phyloP scores from a whole-genome alignment of 2,329 filamentous ascomycete genomes.

The Scytalidium sp. region DNA sequence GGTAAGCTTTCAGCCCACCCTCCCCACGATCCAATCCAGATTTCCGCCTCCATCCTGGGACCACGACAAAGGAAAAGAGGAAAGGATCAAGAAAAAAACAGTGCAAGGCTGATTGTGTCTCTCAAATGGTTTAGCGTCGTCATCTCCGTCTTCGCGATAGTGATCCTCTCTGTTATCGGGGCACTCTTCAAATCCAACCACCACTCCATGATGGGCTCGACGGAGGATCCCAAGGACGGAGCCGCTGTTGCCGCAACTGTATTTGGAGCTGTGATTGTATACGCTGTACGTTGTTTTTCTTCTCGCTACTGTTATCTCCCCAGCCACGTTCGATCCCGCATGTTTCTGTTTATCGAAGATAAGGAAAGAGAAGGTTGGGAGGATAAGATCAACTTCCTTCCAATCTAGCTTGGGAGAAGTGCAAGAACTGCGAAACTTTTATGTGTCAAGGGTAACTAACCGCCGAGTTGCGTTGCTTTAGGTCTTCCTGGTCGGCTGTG shows the following conservation, averaged over 20 bases:
- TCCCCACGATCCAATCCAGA: conserved; percentile 6
- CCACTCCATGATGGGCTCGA: conserved; percentile 78
- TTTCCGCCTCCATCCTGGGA: conserved; percentile 2
- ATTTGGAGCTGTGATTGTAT: conserved; percentile 85
- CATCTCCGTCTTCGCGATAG: conserved; percentile 62
- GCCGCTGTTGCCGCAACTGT: conserved; percentile 78
- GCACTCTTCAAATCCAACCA: conserved; percentile 76
- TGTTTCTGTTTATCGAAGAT: no score
- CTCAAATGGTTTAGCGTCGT: conserved; percentile 61
- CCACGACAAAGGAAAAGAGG: conserved; percentile 1
- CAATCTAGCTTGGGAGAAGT: no score
- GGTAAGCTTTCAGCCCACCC: conserved; percentile 60
- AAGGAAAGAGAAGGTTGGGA: no score
- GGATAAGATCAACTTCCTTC: neutral
- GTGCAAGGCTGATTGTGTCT: neutral
- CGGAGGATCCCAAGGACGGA: conserved; percentile 69
- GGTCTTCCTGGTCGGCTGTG: conserved; percentile 91
- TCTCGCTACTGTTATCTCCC: neutral
- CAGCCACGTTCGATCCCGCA: neutral
- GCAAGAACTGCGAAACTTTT: no score
- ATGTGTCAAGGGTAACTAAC: no score
- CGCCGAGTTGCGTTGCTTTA: conserved; percentile 31
- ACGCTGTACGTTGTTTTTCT: conserved; percentile 64
- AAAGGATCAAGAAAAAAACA: conserved; percentile 3
- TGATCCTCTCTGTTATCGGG: conserved; percentile 63